Evolutionary conservation across 495 filamentous ascomycete species (phyloP).

Genomic region (Xylaria grammica): DNA sequence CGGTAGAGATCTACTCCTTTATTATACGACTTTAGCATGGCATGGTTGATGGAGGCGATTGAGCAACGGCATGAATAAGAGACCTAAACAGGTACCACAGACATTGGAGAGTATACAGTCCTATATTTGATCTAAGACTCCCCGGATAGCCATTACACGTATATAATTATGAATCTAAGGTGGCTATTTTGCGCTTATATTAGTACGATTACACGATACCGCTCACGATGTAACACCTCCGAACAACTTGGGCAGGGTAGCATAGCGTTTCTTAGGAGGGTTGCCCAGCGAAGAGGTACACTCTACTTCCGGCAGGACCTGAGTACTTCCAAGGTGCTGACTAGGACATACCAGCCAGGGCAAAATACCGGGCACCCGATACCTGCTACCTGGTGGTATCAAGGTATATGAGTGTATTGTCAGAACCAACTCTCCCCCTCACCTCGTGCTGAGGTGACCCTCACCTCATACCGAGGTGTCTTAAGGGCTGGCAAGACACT

Average conservation of each 20-base stretch:
- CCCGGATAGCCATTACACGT: slow-evolving; percentile 27
- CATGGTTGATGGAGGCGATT: slow-evolving; percentile 10
- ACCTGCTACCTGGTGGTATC: too few species aligned
- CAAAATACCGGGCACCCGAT: too few species aligned
- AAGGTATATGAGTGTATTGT: too few species aligned
- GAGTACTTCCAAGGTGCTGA: too few species aligned
- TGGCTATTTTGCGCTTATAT: neutral
- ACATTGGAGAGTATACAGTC: slow-evolving; percentile 18
- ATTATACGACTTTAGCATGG: slow-evolving; percentile 23
- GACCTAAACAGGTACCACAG: slow-evolving; percentile 25
- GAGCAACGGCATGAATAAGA: slow-evolving; percentile 25
- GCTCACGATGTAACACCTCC: neutral
- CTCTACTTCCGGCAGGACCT: too few species aligned
- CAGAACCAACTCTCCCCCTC: too few species aligned
- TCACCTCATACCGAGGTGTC: too few species aligned
- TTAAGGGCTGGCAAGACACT: too few species aligned
- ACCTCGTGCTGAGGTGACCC: too few species aligned
- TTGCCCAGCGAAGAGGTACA: too few species aligned
- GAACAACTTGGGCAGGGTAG: neutral
- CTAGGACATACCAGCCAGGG: too few species aligned
- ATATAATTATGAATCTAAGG: neutral
- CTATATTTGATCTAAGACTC: slow-evolving; percentile 6
- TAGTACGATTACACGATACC: neutral
- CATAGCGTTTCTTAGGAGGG: neutral
- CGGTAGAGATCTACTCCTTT: slow-evolving; percentile 23